Evolutionary conservation across 2,329 filamentous ascomycete species (phyloP), one percentile per base, ranked within the genome.

Genomic region (Aspergillus udagawae): DNA sequence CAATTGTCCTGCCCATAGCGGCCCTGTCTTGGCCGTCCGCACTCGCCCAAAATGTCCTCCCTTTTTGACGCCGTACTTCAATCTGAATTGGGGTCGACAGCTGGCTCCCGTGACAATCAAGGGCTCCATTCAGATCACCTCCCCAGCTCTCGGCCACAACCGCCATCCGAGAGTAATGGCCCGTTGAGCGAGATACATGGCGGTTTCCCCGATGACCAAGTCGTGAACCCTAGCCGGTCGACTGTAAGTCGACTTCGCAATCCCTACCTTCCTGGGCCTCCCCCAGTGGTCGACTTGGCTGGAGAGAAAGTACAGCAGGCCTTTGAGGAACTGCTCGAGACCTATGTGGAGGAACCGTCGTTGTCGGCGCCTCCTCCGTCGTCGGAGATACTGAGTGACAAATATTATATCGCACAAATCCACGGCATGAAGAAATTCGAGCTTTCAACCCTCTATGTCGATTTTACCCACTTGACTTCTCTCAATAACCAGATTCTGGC

Each of bases 401-500:
- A 85, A 68, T 88, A 87, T 74, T 88, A 88, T 69, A 79, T 88
- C 62, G 83, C 84, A 28, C 85, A 88, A 67, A 85, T 88, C 58
- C 80, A 86, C 63, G 85, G 85, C 49, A 79, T 88, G 73, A 76
- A 78, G 58, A 80, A 83, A 60, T 86, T 84, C 67, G 79, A 81
- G 53, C 79, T 87, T 12, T 87, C 85, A 2, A 88, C 85, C 2
- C 80, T 88, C 48, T 88, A 88, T 61, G 81, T 88, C 64, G 85
- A 88, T 67, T 88, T 78, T 76, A 90, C 87, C 63, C 94, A 99
- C 73, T 79, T 99, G 29, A 83, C 86, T 56, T 83, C 86, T 38
- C 88, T 87, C 73, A 86, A 89, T 67, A 89, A 92, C 64, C 90
- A 89, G 53, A 87, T 89, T 57, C 79, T 99, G 53, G 91, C 93